Evolutionary conservation across 2,329 filamentous ascomycete species (phyloP), one percentile per base, ranked within the genome.

Genomic region (Aspergillus unguis): DNA sequence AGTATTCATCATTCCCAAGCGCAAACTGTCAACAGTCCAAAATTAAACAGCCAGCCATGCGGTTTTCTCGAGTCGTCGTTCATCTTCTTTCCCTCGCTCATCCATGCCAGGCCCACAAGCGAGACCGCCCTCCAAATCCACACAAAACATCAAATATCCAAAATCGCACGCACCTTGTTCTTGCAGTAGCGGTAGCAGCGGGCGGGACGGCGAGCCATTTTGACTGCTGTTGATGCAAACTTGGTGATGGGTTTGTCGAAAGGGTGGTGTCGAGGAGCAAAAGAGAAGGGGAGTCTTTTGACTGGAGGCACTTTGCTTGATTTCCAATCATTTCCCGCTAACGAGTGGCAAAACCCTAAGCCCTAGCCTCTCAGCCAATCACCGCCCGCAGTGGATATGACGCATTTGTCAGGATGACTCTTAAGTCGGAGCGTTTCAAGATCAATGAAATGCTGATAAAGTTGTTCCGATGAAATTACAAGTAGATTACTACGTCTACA

Each of bases 101-200:
- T 36, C 8, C 31, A 41, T 17, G 38, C 2, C 11, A 43, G 47
- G 47, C 32, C 65, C 68, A 71, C 65, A 69, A 67, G 60, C 62
- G 62, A 68, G 57, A 48, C 48, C 48, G 44, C 38, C 44, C 35
- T 40, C 35, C 11, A 50, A 57, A 52, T 52, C 57, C 55, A 45
- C 52, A 44, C 46, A 50, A 37, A 52, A 45, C 52, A 50, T 64
- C 63, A 65, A 58, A 68, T 63, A 57, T 56, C 58, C 51, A 59
- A 59, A 52, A 53, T 59, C 59, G 53, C 32, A 57, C 87, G 80
- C 77, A 95, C 91, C 91, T 96, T 96, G 88, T 97, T 99, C 90
- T 99, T 99, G 92, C 94, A 99, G 89, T 99, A 99, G 76, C 94
- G 88, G 86, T 96, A 99, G 84, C 94, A 99, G 84, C 94, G 89